Base-by-base conservation (phyloP, 352 stramenopile genomes). In the Blastocystis sp. region DNA sequence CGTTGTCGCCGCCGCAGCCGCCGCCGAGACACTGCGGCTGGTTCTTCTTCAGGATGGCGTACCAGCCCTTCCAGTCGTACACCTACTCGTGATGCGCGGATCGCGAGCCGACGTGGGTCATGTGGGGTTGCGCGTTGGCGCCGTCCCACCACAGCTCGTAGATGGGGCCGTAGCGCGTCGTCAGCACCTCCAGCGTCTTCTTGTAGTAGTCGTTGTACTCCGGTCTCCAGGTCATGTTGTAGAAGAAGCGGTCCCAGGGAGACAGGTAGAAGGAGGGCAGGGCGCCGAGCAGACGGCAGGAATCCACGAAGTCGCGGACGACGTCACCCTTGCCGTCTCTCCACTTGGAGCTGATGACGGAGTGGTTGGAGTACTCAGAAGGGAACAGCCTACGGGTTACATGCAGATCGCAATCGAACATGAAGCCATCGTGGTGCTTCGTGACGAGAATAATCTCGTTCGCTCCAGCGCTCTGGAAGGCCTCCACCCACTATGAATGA, bases 161-260 rank as follows among this genome's bases (percentile, higher is more conserved):
- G 62, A 88, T 79, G n/a, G 78, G 61, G 17, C 78, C 78, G 43
- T 88, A 88, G 59, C 67, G 64, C 28, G 78, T 52, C 4, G 67
- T 76, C 38, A 88, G 53, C 0, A 76, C 78, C 17, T 88, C 64
- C 34, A 88, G 60, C 1, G 78, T 88, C 9, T 88, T 74, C 38
- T 69, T 59, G 45, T 88, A 88, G 61, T 79, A 88, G 41, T 88
- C 78, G 61, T 88, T 88, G 52, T 88, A 88, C 60, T 88, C 78
- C 34, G 78, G 78, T 71, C 53, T 88, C 78, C 78, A 88, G 21
- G 78, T 88, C 78, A 88, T 88, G 60, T 88, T 88, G 53, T 88
- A 88, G 67, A 88, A 88, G 67, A 60, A 79, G 19, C 78, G 78
- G 38, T 88, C 78, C 78, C 78, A 88, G n/a, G 78, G 78, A 64